Base-by-base conservation (phyloP, 2,329 filamentous ascomycete species). In the Meredithiella fracta region DNA sequence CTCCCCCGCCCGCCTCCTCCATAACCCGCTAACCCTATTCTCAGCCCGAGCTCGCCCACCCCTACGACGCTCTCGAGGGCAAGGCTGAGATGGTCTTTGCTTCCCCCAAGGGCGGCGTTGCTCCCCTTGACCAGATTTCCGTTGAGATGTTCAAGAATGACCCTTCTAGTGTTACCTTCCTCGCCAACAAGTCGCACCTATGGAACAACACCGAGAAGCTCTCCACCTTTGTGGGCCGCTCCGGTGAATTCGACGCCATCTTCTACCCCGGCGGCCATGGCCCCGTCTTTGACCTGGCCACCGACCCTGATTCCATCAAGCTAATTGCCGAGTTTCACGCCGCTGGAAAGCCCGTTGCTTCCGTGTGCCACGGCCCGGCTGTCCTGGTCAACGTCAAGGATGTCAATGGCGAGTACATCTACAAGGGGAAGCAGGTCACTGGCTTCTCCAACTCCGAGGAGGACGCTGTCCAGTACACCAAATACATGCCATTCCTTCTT, bases 361-460 rank as follows among this genome's bases (percentile, higher is more conserved):
- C 82, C 2, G 80, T 86, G 49, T 86, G 83, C 70, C 83, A 86
- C 67, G 83, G 80, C 4, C 79, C 82, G 1, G 77, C 76, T 2
- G 83, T 75, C 11, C 70, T 86, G 15, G 71, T 74, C 51, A 74
- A 81, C 61, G 81, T 77, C 37, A 76, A 73, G 62, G 63, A 73
- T 20, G 60, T 67, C 3, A 69, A 73, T 59, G 79, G 78, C 34
- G 68, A 71, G 60, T 70, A 72, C 53, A 67, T 85, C 8, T 66
- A 85, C 40, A 67, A 72, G 52, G 79, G 76, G 47, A 74, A 73
- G 63, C 68, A 72, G 49, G 77, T 80, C 23, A 83, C 80, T 0
- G 80, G 76, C 8, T 85, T 85, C 66, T 65, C 74, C 65, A 75
- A 85, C 47, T 78, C 79, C 65, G 74, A 76, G 59, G 72, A 75